Evolutionary conservation across 305 asterid species (phyloP).

Genomic region (Lippia alba): DNA sequence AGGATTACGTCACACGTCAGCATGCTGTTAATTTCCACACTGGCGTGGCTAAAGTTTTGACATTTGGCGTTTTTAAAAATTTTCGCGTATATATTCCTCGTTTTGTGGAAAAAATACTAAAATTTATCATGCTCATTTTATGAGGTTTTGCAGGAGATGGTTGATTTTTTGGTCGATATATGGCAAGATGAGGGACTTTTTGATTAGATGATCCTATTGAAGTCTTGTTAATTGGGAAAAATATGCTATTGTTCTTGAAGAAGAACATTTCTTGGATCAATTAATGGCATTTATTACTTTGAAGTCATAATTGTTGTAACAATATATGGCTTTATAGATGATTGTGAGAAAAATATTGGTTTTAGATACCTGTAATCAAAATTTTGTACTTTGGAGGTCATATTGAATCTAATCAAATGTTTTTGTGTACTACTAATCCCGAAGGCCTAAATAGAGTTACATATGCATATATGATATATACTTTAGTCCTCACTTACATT

Average conservation of each 20-base stretch:
- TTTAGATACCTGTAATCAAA: constrained; percentile 2
- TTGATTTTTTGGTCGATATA: constrained; percentile 74
- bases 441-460: too few relatives aligned
- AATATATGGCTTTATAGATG: constrained; percentile 3
- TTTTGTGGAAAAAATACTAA: neutral
- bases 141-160: constrained; percentile 67
- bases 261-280: neutral
- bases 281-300: constrained; percentile 4
- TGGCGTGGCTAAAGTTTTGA: too few relatives aligned
- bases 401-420: too few relatives aligned
- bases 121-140: constrained; percentile 26
- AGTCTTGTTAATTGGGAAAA: neutral
- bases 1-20: too few relatives aligned
- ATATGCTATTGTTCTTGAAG: neutral
- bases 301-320: neutral
- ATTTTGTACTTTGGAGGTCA: neutral
- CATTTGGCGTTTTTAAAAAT: too few relatives aligned
- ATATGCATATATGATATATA: too few relatives aligned
- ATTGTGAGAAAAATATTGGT: too few relatives aligned
- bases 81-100: too few relatives aligned
- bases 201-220: constrained; percentile 45
- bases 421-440: too few relatives aligned
- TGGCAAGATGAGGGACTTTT: constrained; percentile 79
- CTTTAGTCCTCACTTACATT: too few relatives aligned
- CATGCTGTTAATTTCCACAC: too few relatives aligned